phyloP scores from a whole-genome alignment of 768 basidiomycete species.

The Kwoniella sp. region DNA sequence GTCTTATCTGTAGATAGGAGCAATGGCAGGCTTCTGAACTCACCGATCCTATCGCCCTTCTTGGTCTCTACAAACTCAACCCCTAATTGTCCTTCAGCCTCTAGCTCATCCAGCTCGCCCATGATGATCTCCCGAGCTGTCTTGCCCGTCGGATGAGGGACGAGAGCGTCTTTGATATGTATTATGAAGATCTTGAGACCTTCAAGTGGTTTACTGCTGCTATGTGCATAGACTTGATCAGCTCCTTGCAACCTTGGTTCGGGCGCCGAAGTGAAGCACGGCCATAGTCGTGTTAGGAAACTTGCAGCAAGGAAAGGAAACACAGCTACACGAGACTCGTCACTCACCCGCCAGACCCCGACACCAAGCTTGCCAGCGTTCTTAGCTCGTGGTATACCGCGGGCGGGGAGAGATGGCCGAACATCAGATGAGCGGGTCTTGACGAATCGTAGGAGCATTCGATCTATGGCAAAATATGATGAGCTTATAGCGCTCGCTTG shows the following conservation, averaged over 20 bases:
- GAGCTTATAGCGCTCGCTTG: not conserved
- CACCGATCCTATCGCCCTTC: constrained; percentile 81
- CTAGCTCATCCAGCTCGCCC: constrained; percentile 69
- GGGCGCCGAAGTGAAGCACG: not conserved
- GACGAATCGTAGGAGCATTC: constrained; percentile 88
- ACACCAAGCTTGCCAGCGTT: constrained; percentile 57
- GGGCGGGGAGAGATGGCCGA: constrained; percentile 82
- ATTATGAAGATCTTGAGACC: constrained; percentile 67
- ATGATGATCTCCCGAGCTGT: constrained; percentile 70
- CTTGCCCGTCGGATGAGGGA: constrained; percentile 55
- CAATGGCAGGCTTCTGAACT: constrained; percentile 51
- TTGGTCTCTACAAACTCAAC: constrained; percentile 69
- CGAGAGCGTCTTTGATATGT: constrained; percentile 80
- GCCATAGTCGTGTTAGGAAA: too few relatives aligned
- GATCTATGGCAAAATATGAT: constrained; percentile 37
- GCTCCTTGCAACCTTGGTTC: not conserved
- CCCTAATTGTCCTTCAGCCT: constrained; percentile 67
- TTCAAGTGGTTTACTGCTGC: constrained; percentile 33
- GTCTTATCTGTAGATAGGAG: too few relatives aligned
- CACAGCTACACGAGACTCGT: not conserved
- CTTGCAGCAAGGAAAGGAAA: not conserved
- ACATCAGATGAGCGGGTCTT: constrained; percentile 68
- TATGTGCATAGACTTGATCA: not conserved
- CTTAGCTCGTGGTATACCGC: constrained; percentile 75
- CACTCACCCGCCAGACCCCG: constrained; percentile 13